Evolutionary conservation across 2,329 filamentous ascomycete genomes (phyloP), one percentile per base, ranked within the genome.

Genomic region (Botrytis squamosa): DNA sequence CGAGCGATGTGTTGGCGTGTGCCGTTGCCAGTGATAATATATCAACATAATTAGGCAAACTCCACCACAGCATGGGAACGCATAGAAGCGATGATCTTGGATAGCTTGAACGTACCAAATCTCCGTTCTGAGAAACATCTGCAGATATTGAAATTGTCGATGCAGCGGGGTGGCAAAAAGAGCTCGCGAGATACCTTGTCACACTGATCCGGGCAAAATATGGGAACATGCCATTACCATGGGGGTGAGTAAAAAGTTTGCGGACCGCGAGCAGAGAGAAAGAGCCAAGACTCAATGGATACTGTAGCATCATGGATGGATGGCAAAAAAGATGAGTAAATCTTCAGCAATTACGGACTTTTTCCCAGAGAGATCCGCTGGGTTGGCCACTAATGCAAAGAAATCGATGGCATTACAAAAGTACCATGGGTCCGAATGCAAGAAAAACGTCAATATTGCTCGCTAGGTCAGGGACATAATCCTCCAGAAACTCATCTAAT

Each of bases 1-100:
- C 33, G 70, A 85, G 81, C 93, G 93, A 94, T 97, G 94, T 92
- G 93, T 88, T 97, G 94, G 93, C 93, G 91, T 91, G 86, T 87
- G 87, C 91, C 87, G 87, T 90, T 88, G 88, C 93, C 93, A 95
- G 91, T 95, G 90, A 88, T 90, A 89, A 86, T 86, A 88, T 84
- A 83, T 85, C 85, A 85, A 86, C 85, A 87, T 85, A 87, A 67
- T 87, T 88, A 89, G 80, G 83, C 85, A 87, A 44, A 86, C 87
- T 89, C 88, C 88, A 90, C 88, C 83, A 83, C 84, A 83, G 84
- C 85, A 86, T 81, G 77, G 77, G 79, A 79, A 79, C 78, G 79
- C 79, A 81, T 80, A 77, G 75, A 79, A 76, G 74, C 74, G 80
- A 80, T 78, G 80, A 80, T 80, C 79, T 80, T 76, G 78, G 77